A percentile compares a stretch with the other conserved stretches of the same genome.
Conservation (phyloP, 2,329 filamentous ascomycete species). For the Scopulariopsis brevicaulis region DNA sequence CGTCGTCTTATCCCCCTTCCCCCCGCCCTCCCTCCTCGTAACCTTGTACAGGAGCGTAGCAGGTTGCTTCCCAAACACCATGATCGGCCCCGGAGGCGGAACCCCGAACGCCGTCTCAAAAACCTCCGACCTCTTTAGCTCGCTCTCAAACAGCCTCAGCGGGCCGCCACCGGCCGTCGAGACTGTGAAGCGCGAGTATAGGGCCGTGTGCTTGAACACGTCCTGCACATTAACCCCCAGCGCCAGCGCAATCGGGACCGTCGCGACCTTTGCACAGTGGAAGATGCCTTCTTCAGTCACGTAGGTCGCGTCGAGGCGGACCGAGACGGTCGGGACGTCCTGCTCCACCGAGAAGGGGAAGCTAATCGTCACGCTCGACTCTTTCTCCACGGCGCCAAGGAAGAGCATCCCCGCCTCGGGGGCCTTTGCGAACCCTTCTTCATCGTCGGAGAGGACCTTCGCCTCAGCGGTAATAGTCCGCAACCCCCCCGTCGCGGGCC, state of each 20-base stretch:
- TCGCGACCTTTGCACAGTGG: conserved; percentile 46
- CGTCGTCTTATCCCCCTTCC: conserved; percentile 17
- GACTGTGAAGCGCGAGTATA: conserved; percentile 87
- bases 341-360: conserved; percentile 81
- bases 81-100: conserved; percentile 36
- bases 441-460: conserved; percentile 28
- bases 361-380: conserved; percentile 42
- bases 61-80: conserved; percentile 72
- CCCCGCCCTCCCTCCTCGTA: conserved; percentile 31
- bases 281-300: conserved; percentile 55
- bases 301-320: conserved; percentile 69
- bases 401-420: conserved; percentile 41
- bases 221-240: conserved; percentile 96
- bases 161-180: conserved; percentile 69
- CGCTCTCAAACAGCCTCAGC: conserved; percentile 59
- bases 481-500: conserved; percentile 54
- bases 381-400: conserved; percentile 32
- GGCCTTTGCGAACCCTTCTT: conserved; percentile 28
- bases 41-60: conserved; percentile 75
- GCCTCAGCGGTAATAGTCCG: conserved; percentile 51
- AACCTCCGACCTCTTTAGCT: conserved; percentile 57
- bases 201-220: conserved; percentile 70
- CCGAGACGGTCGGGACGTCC: conserved; percentile 56
- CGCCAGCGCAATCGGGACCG: conserved; percentile 63
- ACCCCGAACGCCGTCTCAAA: conserved; percentile 52